These are phyloP conservation scores for Scheffersomyces insectosa DNA, from an alignment of 1,139 yeast species.

Conservation along the genomic window DNA sequence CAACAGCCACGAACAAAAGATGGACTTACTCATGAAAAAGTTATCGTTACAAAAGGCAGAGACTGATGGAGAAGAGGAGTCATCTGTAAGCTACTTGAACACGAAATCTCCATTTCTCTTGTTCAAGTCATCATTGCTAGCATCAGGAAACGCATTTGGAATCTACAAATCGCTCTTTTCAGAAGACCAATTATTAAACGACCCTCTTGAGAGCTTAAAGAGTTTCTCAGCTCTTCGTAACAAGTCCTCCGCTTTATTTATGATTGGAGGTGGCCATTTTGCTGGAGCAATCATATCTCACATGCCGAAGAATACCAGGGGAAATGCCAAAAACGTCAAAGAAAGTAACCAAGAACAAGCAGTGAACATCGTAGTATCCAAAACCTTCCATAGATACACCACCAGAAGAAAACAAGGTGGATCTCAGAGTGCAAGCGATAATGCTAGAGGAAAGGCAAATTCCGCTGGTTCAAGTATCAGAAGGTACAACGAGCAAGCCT, in stretches of 20 bases:
- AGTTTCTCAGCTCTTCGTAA: constrained; percentile 24
- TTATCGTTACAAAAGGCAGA: constrained; percentile 14
- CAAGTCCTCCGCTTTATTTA: constrained; percentile 65
- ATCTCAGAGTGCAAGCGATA: constrained; percentile 89
- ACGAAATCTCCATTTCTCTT: constrained; percentile 65
- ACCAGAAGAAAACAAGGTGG: constrained; percentile 98
- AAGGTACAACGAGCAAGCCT: constrained; percentile 84
- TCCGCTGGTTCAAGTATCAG: constrained; percentile 94
- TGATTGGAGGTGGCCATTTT: constrained; percentile 98
- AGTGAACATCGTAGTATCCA: constrained; percentile 68
- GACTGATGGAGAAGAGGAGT: constrained; percentile 24
- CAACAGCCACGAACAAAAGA: constrained; percentile 16
- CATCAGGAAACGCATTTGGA: constrained; percentile 56
- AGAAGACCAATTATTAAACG: constrained; percentile 23
- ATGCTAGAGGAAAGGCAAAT: constrained; percentile 90
- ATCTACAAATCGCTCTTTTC: constrained; percentile 68
- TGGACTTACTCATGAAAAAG: constrained; percentile 38
- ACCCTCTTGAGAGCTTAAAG: constrained; percentile 46
- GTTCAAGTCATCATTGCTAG: constrained; percentile 50
- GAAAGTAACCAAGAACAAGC: constrained; percentile 53
- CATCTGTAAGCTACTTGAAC: constrained; percentile 52
- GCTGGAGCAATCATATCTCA: constrained; percentile 93
- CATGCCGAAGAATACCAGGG: constrained; percentile 54
- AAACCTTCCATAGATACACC: constrained; percentile 92
- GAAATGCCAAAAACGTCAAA: constrained; percentile 48